Evolutionary conservation across 2,329 filamentous ascomycete genomes (phyloP).

Genomic region (Coniochaeta prunicola): DNA sequence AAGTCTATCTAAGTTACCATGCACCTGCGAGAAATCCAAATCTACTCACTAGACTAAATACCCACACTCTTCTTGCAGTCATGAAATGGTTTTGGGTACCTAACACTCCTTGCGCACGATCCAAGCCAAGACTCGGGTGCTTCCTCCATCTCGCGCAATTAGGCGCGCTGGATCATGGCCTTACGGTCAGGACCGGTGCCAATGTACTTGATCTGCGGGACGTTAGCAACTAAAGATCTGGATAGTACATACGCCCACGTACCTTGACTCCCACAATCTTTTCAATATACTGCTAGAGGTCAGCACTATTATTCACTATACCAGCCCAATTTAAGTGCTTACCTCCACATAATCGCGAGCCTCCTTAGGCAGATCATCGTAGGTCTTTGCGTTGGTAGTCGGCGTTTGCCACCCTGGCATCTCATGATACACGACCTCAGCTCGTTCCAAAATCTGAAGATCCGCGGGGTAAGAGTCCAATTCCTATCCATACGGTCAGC

Average conservation of each 20-base stretch:
- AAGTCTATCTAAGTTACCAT: neutral
- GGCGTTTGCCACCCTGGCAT: conserved; percentile 62
- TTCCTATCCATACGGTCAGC: conserved; percentile 39
- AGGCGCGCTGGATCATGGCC: conserved; percentile 43
- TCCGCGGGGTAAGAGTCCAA: conserved; percentile 60
- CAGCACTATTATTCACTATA: neutral
- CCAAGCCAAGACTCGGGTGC: conserved; percentile 5
- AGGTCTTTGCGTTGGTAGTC: conserved; percentile 54
- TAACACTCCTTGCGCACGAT: conserved; percentile 7
- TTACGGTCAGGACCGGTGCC: conserved; percentile 60
- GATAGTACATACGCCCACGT: conserved; percentile 9
- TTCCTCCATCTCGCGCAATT: conserved; percentile 4
- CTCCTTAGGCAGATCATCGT: conserved; percentile 54
- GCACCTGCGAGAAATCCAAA: neutral
- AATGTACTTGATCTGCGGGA: conserved; percentile 47
- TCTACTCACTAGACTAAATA: conserved; percentile 3
- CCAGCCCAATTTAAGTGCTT: neutral
- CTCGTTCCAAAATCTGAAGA: conserved; percentile 47
- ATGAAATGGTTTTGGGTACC: conserved; percentile 5
- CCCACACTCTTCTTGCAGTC: neutral
- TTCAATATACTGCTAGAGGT: conserved; percentile 42
- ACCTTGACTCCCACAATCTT: conserved; percentile 53
- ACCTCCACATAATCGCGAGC: conserved; percentile 56
- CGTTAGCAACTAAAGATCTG: conserved; percentile 12
- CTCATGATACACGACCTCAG: conserved; percentile 62